A percentile compares a stretch with the other conserved stretches of the same genome.
phyloP scores from a whole-genome alignment of 108 stramenopile genomes.

The Bacterosira constricta region DNA sequence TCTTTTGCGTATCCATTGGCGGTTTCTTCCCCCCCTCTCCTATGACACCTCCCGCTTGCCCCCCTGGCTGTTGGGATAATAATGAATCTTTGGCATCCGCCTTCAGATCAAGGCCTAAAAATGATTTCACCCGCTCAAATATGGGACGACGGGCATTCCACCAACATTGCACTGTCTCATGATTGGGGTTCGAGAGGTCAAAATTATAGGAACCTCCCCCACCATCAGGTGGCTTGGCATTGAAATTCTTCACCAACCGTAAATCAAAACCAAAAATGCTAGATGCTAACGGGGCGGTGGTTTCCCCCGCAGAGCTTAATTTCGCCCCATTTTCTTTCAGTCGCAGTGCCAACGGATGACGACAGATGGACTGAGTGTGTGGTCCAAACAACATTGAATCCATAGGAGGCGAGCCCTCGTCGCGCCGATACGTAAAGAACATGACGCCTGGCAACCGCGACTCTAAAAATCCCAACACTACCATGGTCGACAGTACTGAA shows the following conservation, averaged over 20 bases:
- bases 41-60: slow-evolving; percentile 36
- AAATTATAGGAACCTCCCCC: slow-evolving; percentile 65
- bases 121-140: slow-evolving; percentile 68
- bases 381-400: slow-evolving; percentile 80
- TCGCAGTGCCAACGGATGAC: slow-evolving; percentile 77
- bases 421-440: slow-evolving; percentile 71
- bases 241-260: slow-evolving; percentile 74
- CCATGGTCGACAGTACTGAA: slow-evolving; percentile 75
- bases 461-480: slow-evolving; percentile 82
- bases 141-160: slow-evolving; percentile 81
- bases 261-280: slow-evolving; percentile 82
- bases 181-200: slow-evolving; percentile 54
- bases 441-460: slow-evolving; percentile 75
- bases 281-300: slow-evolving; percentile 43
- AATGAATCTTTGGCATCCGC: slow-evolving; percentile 40
- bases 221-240: slow-evolving; percentile 57
- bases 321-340: slow-evolving; percentile 58
- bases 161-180: slow-evolving; percentile 70
- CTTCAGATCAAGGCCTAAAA: slow-evolving; percentile 74
- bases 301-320: slow-evolving; percentile 28
- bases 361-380: slow-evolving; percentile 57
- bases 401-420: slow-evolving; percentile 73
- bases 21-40: slow-evolving; percentile 35
- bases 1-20: slow-evolving; percentile 26
- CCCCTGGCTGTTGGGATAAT: slow-evolving; percentile 38